Percentiles rank a stretch among this genome's conserved stretches.
phyloP scores from a whole-genome alignment of 495 filamentous ascomycete genomes.

The Lasiosphaeris hirsuta region DNA sequence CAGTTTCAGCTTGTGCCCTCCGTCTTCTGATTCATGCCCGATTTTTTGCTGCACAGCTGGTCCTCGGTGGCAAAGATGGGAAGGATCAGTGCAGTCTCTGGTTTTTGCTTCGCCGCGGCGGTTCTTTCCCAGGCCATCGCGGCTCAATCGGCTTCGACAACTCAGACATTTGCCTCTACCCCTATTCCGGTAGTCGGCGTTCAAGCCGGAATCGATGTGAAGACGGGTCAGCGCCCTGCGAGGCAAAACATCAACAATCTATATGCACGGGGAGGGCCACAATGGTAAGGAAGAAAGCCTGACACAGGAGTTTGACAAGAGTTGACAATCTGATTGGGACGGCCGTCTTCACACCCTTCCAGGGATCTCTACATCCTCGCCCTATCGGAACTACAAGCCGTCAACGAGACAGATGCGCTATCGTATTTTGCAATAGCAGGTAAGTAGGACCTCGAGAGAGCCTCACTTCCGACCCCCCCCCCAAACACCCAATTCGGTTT shows the following conservation, averaged over 20 bases:
- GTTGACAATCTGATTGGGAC: conserved; percentile 14
- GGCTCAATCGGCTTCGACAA: conserved; percentile 5
- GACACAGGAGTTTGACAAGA: conserved; percentile 13
- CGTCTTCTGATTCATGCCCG: conserved; percentile 8
- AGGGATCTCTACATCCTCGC: conserved; percentile 48
- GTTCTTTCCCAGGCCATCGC: conserved; percentile 6
- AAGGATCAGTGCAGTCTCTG: not conserved
- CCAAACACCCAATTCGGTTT: conserved; percentile 1
- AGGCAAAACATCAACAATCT: conserved; percentile 40
- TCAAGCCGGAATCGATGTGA: conserved; percentile 33
- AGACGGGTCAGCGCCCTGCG: conserved; percentile 31
- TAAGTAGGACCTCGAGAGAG: conserved; percentile 20
- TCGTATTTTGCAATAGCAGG: conserved; percentile 51
- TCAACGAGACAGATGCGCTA: conserved; percentile 37
- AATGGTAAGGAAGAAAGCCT: conserved; percentile 30
- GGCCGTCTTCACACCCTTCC: not conserved
- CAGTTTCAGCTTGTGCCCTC: not conserved
- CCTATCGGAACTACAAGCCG: conserved; percentile 38
- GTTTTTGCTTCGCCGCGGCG: conserved; percentile 10
- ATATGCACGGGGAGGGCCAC: conserved; percentile 33
- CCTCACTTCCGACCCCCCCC: no score
- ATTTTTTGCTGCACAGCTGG: conserved; percentile 1
- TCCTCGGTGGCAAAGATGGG: conserved; percentile 18
- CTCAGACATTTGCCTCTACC: conserved; percentile 10
- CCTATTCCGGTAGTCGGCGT: conserved; percentile 35